These are phyloP conservation scores for Suillus americanus DNA, from an alignment of 768 basidiomycete genomes.

Conservation along the genomic window DNA sequence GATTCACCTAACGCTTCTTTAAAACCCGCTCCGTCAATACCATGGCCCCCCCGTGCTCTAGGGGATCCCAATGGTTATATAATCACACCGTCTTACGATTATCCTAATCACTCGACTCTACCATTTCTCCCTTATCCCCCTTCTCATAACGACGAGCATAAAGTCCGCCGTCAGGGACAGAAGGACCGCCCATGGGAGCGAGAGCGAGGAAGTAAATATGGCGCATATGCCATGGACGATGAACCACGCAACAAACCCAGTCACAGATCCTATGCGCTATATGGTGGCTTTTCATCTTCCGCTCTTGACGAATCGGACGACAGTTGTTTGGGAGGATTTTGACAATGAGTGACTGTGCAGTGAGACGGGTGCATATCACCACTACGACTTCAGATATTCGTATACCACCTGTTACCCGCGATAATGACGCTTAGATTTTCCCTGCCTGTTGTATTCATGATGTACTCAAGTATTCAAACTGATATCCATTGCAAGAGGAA, in stretches of 20 bases:
- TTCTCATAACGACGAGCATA: constrained; percentile 9
- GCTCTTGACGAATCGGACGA: constrained; percentile 10
- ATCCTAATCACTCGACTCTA: constrained; percentile 5
- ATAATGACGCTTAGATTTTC: constrained; percentile 10
- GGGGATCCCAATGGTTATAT: constrained; percentile 11
- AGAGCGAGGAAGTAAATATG: constrained; percentile 10
- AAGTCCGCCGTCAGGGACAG: constrained; percentile 15
- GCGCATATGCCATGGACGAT: constrained; percentile 8
- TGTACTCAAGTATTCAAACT: constrained; percentile 1
- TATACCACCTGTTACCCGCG: constrained; percentile 2
- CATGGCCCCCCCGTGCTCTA: constrained; percentile 15
- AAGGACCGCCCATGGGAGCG: constrained; percentile 15
- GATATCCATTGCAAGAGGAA: not conserved
- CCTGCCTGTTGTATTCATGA: constrained; percentile 8
- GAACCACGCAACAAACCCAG: constrained; percentile 10
- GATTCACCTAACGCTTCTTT: constrained; percentile 18
- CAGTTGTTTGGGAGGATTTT: constrained; percentile 20
- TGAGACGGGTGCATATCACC: not conserved
- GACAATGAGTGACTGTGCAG: not conserved
- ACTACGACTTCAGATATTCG: not conserved
- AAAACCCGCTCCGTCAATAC: constrained; percentile 23
- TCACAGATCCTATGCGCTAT: constrained; percentile 8
- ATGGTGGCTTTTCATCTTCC: constrained; percentile 2
- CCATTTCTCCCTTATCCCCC: constrained; percentile 11
- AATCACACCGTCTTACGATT: constrained; percentile 1